Evolutionary conservation across 352 stramenopile species (phyloP).

Genomic region (Globisporangium acanthophoron): DNA sequence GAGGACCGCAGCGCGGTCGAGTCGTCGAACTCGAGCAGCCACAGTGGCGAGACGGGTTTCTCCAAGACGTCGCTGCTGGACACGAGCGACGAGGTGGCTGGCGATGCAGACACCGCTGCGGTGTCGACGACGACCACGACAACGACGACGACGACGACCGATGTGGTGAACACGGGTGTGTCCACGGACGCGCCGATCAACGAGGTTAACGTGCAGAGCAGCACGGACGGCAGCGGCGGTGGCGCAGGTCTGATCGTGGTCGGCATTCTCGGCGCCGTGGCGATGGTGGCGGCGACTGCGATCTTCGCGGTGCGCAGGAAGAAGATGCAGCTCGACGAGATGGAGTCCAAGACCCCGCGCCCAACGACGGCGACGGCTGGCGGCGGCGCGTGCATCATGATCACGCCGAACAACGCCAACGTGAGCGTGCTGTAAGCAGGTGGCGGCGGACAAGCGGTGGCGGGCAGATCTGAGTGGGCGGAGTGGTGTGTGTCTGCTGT

Average conservation of each 20-base stretch:
- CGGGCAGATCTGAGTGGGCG: background rate
- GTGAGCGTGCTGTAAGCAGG: conserved; percentile 16
- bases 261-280: conserved; percentile 22
- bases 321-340: conserved; percentile 50
- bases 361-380: conserved; percentile 20
- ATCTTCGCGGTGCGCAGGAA: conserved; percentile 64
- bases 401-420: conserved; percentile 45
- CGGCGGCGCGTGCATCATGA: conserved; percentile 31
- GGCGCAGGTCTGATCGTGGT: conserved; percentile 23
- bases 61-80: conserved; percentile 1
- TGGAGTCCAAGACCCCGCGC: conserved; percentile 54
- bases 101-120: conserved; percentile 1
- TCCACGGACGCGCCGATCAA: conserved; percentile 22
- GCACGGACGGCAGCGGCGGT: background rate
- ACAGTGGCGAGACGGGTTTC: conserved; percentile 11
- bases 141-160: conserved; percentile 9
- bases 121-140: background rate
- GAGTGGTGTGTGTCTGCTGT: background rate
- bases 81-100: conserved; percentile 10
- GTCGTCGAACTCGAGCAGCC: conserved; percentile 14
- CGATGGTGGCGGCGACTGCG: conserved; percentile 40
- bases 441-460: background rate
- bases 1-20: conserved; percentile 10
- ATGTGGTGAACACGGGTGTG: conserved; percentile 6
- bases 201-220: conserved; percentile 43